Conservation (phyloP, 352 stramenopile species). For the Phytopythium kandeliae region DNA sequence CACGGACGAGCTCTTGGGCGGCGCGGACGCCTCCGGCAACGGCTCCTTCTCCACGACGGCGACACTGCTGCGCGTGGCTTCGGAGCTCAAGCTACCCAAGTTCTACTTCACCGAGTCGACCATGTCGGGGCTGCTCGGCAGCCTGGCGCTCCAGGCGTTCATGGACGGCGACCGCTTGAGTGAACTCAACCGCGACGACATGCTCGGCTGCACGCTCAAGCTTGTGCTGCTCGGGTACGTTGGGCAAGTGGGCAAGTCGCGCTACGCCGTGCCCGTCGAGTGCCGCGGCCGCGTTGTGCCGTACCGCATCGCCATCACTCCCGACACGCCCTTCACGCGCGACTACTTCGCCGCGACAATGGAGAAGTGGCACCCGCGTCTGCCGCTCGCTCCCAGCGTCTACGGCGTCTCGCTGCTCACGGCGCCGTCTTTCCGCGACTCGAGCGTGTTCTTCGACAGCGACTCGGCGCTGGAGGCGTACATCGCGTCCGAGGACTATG, state of each 20-base stretch:
- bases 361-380: constrained; percentile 52
- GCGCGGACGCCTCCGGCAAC: background rate
- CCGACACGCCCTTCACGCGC: constrained; percentile 62
- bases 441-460: constrained; percentile 50
- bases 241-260: constrained; percentile 24
- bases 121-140: constrained; percentile 52
- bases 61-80: constrained; percentile 18
- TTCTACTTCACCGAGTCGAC: constrained; percentile 71
- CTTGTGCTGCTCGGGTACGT: constrained; percentile 49
- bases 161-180: constrained; percentile 37
- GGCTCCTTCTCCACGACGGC: background rate
- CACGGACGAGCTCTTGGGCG: background rate
- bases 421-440: constrained; percentile 49
- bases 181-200: constrained; percentile 28
- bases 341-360: constrained; percentile 44
- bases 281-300: constrained; percentile 53
- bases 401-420: constrained; percentile 37
- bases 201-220: constrained; percentile 38
- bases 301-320: constrained; percentile 71
- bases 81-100: constrained; percentile 27
- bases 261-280: constrained; percentile 33
- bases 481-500: constrained; percentile 43
- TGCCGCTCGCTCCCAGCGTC: constrained; percentile 32
- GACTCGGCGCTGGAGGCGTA: constrained; percentile 49
- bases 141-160: constrained; percentile 38